phyloP scores from a whole-genome alignment of 1,284 basidiomycete genomes.

The Pyrrhoderma lamaoense region DNA sequence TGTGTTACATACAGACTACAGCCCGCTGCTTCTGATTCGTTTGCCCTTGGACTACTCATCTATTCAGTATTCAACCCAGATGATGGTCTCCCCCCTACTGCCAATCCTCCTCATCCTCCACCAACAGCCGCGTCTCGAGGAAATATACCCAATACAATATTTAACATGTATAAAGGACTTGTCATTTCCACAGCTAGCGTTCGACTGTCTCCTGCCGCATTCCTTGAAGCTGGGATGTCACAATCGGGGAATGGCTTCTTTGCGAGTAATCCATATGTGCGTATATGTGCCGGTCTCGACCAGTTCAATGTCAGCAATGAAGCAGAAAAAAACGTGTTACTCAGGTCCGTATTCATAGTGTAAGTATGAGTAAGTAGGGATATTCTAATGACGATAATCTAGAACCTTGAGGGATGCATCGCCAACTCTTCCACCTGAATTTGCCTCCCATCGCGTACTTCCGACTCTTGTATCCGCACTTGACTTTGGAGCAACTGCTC shows the following conservation, averaged over 20 bases:
- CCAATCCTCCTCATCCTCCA: slow-evolving; percentile 63
- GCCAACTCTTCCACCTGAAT: slow-evolving; percentile 79
- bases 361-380: neutral
- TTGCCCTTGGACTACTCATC: slow-evolving; percentile 79
- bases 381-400: neutral
- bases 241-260: slow-evolving; percentile 75
- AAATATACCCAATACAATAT: slow-evolving; percentile 69
- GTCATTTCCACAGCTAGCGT: slow-evolving; percentile 82
- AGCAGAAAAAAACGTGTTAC: slow-evolving; percentile 68
- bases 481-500: slow-evolving; percentile 76
- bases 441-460: slow-evolving; percentile 80
- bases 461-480: slow-evolving; percentile 83
- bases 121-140: slow-evolving; percentile 72
- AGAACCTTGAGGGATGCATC: slow-evolving; percentile 78
- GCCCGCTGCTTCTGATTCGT: slow-evolving; percentile 72
- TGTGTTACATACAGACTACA: slow-evolving; percentile 46
- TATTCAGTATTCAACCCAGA: slow-evolving; percentile 82
- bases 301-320: slow-evolving; percentile 83
- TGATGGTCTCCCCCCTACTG: slow-evolving; percentile 61
- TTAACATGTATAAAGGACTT: slow-evolving; percentile 80
- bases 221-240: slow-evolving; percentile 77
- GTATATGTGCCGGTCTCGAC: slow-evolving; percentile 81
- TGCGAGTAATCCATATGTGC: slow-evolving; percentile 74
- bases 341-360: slow-evolving; percentile 43
- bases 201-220: slow-evolving; percentile 68